These are phyloP conservation scores for Aphanomyces stellatus DNA, from an alignment of 352 stramenopile species.

Conservation along the genomic window DNA sequence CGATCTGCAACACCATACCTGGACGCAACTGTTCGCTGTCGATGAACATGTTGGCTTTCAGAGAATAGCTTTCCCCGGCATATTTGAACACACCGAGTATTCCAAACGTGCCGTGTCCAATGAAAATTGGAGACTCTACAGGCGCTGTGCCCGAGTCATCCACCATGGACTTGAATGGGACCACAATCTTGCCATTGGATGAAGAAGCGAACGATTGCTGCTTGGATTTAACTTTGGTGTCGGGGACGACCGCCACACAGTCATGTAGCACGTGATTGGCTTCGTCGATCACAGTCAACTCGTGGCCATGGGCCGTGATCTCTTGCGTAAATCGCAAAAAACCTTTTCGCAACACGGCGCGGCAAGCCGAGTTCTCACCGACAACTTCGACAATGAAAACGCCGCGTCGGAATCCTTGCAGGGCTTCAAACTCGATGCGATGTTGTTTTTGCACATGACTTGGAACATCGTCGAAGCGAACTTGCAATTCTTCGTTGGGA, in stretches of 20 bases:
- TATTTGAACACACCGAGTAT: conserved; percentile 36
- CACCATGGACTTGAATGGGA: conserved; percentile 32
- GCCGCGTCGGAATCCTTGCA: conserved; percentile 25
- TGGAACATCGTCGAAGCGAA: conserved; percentile 28
- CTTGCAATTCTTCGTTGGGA: conserved; percentile 40
- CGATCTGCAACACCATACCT: no score
- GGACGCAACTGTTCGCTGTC: conserved; percentile 46
- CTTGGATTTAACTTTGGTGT: conserved; percentile 17
- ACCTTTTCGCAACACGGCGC: conserved; percentile 47
- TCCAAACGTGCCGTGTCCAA: conserved; percentile 34
- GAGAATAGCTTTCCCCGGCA: conserved; percentile 26
- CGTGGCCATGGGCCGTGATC: conserved; percentile 35
- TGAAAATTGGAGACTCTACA: conserved; percentile 39
- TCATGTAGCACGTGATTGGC: conserved; percentile 34
- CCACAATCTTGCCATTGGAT: conserved; percentile 26
- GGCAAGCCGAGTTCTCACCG: conserved; percentile 41
- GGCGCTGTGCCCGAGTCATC: conserved; percentile 25
- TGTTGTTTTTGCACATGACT: conserved; percentile 39
- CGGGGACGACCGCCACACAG: conserved; percentile 29
- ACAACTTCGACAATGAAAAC: conserved; percentile 60
- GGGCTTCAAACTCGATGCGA: conserved; percentile 30
- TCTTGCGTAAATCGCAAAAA: conserved; percentile 41
- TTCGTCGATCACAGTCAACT: conserved; percentile 47
- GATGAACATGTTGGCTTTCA: conserved; percentile 38
- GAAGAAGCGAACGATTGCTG: conserved; percentile 24